Conservation (phyloP, 2,329 filamentous ascomycete species). For the Colletotrichum aenigma region DNA sequence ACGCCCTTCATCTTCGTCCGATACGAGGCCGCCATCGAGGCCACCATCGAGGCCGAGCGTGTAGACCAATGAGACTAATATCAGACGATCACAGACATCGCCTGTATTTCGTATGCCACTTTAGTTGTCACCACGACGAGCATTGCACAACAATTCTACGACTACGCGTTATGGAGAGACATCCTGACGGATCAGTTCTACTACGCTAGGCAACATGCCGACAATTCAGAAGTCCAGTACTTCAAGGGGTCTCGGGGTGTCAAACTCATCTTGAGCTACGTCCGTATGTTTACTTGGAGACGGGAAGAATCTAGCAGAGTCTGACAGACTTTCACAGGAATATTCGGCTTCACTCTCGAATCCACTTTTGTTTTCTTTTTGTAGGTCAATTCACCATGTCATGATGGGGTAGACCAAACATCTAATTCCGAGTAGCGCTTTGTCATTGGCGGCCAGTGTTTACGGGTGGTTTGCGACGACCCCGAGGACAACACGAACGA, state of each 20-base stretch:
- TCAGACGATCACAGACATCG: not conserved
- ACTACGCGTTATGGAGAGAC: slow-evolving; percentile 2
- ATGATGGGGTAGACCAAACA: not conserved
- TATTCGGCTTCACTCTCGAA: slow-evolving; percentile 9
- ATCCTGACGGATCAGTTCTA: slow-evolving; percentile 14
- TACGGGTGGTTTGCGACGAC: slow-evolving; percentile 17
- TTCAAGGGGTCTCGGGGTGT: slow-evolving; percentile 2
- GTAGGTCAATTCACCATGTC: not conserved
- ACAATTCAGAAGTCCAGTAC: slow-evolving; percentile 14
- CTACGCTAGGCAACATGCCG: slow-evolving; percentile 7
- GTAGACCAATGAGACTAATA: not conserved
- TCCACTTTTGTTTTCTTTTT: slow-evolving; percentile 18
- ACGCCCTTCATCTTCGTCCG: not conserved
- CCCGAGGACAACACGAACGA: slow-evolving; percentile 4
- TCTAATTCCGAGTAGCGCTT: not conserved
- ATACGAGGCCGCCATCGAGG: not conserved
- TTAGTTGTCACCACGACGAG: slow-evolving; percentile 8
- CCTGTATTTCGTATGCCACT: slow-evolving; percentile 9
- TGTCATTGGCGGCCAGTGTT: slow-evolving; percentile 14
- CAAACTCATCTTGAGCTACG: slow-evolving; percentile 10
- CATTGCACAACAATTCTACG: slow-evolving; percentile 13
- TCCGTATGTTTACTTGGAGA: not conserved
- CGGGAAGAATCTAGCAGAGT: too few species aligned
- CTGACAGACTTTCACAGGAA: not conserved
- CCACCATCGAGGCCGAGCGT: not conserved